These are phyloP conservation scores for Fusarium lateritium DNA, from an alignment of 2,329 filamentous ascomycete species.

Conservation along the genomic window DNA sequence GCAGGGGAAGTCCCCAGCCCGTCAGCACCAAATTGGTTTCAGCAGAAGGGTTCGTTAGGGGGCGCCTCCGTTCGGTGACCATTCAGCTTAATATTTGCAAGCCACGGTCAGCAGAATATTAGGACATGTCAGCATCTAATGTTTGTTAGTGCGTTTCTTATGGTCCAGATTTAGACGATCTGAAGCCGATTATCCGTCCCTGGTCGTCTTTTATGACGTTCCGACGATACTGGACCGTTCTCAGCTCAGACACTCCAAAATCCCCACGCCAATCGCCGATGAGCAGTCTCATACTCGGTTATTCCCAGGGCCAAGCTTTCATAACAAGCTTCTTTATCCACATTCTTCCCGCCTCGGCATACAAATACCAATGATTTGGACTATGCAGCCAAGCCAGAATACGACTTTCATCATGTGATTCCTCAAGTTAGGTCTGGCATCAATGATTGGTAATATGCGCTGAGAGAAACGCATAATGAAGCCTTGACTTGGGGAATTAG, in stretches of 20 bases:
- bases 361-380: neutral
- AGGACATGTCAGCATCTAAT: neutral
- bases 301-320: constrained; percentile 34
- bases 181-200: constrained; percentile 39
- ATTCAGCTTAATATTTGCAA: constrained; percentile 2
- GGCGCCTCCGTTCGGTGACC: constrained; percentile 9
- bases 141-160: constrained; percentile 2
- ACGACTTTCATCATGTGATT: neutral
- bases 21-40: constrained; percentile 38
- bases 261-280: constrained; percentile 38
- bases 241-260: neutral
- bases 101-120: constrained; percentile 12
- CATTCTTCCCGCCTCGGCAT: constrained; percentile 35
- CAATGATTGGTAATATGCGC: too few species aligned
- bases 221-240: neutral
- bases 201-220: constrained; percentile 22
- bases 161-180: constrained; percentile 4
- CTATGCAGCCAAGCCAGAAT: neutral
- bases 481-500: too few species aligned
- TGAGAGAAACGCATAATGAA: too few species aligned
- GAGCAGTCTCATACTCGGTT: constrained; percentile 28
- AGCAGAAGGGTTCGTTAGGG: constrained; percentile 20
- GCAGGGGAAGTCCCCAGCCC: constrained; percentile 35
- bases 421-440: too few species aligned
- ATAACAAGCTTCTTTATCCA: constrained; percentile 40